Conservation (phyloP, 1,139 yeast genomes). For the Arxiozyma slooffiae region DNA sequence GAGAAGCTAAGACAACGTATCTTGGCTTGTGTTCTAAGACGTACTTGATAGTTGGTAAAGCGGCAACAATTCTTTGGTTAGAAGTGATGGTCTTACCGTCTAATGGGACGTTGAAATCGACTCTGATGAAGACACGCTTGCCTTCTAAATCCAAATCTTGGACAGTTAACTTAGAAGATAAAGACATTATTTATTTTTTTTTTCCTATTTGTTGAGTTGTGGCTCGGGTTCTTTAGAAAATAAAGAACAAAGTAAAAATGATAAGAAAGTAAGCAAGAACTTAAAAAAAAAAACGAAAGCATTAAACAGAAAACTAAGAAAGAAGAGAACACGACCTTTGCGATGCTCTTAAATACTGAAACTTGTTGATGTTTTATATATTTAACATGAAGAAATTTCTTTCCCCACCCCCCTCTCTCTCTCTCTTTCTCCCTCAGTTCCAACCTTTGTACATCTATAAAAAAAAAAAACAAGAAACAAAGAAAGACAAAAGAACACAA, state of each 20-base stretch:
- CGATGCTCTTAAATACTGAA: too few relatives aligned
- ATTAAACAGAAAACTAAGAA: conserved; percentile 58
- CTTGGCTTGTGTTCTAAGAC: conserved; percentile 84
- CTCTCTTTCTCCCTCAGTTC: too few relatives aligned
- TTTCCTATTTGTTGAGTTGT: conserved; percentile 31
- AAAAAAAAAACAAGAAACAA: not conserved
- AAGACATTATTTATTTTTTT: conserved; percentile 49
- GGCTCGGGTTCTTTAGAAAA: not conserved
- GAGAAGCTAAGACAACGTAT: conserved; percentile 70
- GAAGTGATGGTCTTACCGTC: conserved; percentile 16
- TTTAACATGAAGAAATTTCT: conserved; percentile 17
- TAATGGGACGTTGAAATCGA: conserved; percentile 17
- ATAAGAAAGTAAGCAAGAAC: not conserved
- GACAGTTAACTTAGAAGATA: conserved; percentile 83
- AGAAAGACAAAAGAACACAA: too few relatives aligned
- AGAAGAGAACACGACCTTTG: not conserved
- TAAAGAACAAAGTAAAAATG: conserved; percentile 17
- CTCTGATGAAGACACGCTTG: conserved; percentile 53
- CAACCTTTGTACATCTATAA: conserved; percentile 65
- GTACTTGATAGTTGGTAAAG: conserved; percentile 90
- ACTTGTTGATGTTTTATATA: not conserved
- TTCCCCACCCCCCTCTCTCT: not conserved
- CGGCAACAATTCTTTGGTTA: conserved; percentile 52
- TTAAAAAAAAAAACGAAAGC: conserved; percentile 26
- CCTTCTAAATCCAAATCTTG: conserved; percentile 74